These are phyloP conservation scores for Spathaspora sp. DNA, from an alignment of 805 yeast species.

Conservation along the genomic window DNA sequence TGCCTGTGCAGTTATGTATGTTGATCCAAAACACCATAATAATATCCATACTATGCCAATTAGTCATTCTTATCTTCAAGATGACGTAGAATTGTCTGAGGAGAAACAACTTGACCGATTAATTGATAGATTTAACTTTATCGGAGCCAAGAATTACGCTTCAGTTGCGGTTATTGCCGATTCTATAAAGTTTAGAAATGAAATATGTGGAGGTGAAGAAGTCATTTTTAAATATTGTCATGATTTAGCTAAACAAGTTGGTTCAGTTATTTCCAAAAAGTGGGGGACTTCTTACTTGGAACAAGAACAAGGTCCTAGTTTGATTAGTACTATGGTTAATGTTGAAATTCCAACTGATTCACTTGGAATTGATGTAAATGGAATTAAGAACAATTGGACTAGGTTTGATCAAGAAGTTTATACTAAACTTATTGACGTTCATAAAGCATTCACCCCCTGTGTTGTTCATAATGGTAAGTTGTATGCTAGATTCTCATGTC, in stretches of 20 bases:
- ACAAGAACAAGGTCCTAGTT: constrained; percentile 26
- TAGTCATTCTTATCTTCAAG: constrained; percentile 43
- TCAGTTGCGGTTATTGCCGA: constrained; percentile 37
- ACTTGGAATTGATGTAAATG: constrained; percentile 5
- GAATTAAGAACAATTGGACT: constrained; percentile 3
- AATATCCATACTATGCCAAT: constrained; percentile 56
- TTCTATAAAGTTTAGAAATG: constrained; percentile 52
- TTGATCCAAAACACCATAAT: constrained; percentile 46
- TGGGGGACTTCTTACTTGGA: constrained; percentile 40
- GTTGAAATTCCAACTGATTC: constrained; percentile 32
- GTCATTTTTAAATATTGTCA: constrained; percentile 46
- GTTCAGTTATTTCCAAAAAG: constrained; percentile 30
- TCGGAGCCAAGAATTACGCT: constrained; percentile 50
- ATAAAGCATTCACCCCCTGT: constrained; percentile 49
- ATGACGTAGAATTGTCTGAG: constrained; percentile 20
- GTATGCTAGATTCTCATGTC: constrained; percentile 51
- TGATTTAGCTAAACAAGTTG: constrained; percentile 43
- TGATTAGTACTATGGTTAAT: constrained; percentile 42
- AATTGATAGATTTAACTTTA: constrained; percentile 45
- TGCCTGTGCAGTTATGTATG: constrained; percentile 58
- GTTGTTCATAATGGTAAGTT: constrained; percentile 31
- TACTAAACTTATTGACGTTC: constrained; percentile 12
- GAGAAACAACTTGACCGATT: constrained; percentile 24
- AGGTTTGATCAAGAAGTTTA: constrained; percentile 3
- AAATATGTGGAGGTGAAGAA: constrained; percentile 59